Evolutionary conservation across 2,329 filamentous ascomycete species (phyloP), one percentile per base, ranked within the genome.

Genomic region (Cercospora sojina): DNA sequence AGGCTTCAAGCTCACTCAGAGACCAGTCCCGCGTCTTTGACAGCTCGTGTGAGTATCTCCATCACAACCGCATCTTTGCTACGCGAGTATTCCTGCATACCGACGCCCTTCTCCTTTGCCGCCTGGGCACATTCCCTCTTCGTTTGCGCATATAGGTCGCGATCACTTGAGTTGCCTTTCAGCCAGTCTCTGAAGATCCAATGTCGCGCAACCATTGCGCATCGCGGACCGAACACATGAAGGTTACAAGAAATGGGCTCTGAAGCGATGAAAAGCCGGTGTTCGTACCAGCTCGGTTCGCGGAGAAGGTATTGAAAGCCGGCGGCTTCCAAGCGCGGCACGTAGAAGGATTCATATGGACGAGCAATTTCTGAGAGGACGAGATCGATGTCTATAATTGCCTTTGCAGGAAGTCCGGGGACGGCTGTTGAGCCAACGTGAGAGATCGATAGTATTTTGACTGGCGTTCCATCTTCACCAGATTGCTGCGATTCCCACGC

Each of bases 341-440:
- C 81, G 66, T 85, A 85, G 1, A 74, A 72, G 1, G 68, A 72
- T 69, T 86, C 83, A 43, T 80, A 77, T 10, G 69, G 69, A 25
- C 79, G 65, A 57, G 84, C 76, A 55, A 29, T 66, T 32, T 64
- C 49, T 3, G 71, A 57, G 7, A 86, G 77, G 3, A 81, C 76
- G 8, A 86, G 74, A 70, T 86, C 85, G 29, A 86, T 78, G 71
- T 86, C 84, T 56, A 86, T 83, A 56, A 85, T 75, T 31, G 79
- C 77, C 74, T 86, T 86, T 55, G 85, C 84, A 0, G 82, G 77
- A 3, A 86, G 78, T 7, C 74, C 76, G 0, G 82, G 82, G 6
- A 86, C 77, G 59, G 81, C 82, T 29, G 85, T 86, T 12, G 83
- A 85, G 27, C 84, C 84, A 32, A 81, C 77, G 70, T 86, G 84